Percentiles rank a stretch among this genome's conserved stretches.
These are phyloP conservation scores for Lantana camara DNA, from an alignment of 257 asterid genomes.

Conservation along the genomic window DNA sequence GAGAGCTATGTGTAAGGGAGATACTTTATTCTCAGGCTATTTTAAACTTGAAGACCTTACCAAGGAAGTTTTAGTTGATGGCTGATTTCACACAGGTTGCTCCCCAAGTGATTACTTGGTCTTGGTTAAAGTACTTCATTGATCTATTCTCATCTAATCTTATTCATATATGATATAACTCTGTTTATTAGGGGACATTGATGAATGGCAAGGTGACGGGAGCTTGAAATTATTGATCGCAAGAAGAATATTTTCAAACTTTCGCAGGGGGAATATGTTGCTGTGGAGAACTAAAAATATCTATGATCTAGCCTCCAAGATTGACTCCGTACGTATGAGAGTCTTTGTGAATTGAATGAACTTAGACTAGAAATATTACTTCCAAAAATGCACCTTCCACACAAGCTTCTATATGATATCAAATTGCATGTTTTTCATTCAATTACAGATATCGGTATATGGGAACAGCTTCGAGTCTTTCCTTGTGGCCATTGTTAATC, in stretches of 20 bases:
- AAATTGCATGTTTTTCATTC: not conserved
- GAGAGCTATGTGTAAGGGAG: conserved; percentile 77
- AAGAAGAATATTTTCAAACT: conserved; percentile 80
- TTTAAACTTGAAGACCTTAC: conserved; percentile 74
- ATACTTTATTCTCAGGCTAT: conserved; percentile 66
- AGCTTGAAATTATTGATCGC: conserved; percentile 74
- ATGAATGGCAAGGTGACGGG: conserved; percentile 80
- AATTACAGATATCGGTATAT: conserved; percentile 67
- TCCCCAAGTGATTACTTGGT: not conserved
- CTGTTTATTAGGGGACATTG: conserved; percentile 60
- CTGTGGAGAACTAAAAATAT: conserved; percentile 74
- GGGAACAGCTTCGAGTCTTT: conserved; percentile 80
- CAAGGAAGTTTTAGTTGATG: conserved; percentile 63
- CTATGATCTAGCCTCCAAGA: conserved; percentile 44
- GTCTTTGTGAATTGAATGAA: conserved; percentile 1
- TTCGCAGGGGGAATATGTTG: conserved; percentile 86
- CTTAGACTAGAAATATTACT: not conserved
- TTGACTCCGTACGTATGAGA: conserved; percentile 55
- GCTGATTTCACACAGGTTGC: conserved; percentile 87
- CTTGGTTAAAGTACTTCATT: not conserved
- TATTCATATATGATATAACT: not conserved
- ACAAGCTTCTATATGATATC: conserved; percentile 8
- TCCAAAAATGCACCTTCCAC: not conserved
- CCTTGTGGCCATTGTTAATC: conserved; percentile 63
- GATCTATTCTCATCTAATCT: not conserved